These are phyloP conservation scores for Hylodesmum podocarpum DNA, from an alignment of 306 rosid genomes.

Conservation along the genomic window DNA sequence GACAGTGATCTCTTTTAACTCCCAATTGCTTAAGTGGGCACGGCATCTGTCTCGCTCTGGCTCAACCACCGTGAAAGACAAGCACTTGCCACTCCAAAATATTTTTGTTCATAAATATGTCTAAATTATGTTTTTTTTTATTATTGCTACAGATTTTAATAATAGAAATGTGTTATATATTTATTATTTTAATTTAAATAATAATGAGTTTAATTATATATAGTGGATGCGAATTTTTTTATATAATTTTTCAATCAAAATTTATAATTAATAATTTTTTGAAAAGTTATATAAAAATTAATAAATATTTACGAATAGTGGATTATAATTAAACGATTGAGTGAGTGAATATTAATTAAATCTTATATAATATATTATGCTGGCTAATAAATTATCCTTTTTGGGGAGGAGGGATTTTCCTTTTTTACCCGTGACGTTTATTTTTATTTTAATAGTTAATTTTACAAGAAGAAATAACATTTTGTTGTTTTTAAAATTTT, in stretches of 20 bases:
- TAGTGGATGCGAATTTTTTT: no score
- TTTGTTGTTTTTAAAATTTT: not conserved
- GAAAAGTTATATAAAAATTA: no score
- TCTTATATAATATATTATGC: no score
- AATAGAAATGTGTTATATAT: not conserved
- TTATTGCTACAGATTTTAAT: not conserved
- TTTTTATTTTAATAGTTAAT: not conserved
- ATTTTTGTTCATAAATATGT: not conserved
- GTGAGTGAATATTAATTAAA: no score
- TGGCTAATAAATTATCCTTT: not conserved
- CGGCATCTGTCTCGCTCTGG: slow-evolving; percentile 34
- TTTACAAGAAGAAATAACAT: not conserved
- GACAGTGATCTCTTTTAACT: slow-evolving; percentile 8
- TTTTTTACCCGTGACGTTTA: not conserved
- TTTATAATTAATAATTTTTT: no score
- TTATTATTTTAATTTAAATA: not conserved
- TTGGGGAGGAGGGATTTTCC: not conserved
- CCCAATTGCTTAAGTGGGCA: slow-evolving; percentile 41
- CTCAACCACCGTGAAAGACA: not conserved
- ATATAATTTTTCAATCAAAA: no score
- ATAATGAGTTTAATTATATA: no score
- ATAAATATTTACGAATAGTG: no score
- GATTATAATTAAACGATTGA: no score
- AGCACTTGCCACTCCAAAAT: not conserved
- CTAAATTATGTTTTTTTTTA: not conserved